Percentiles rank a stretch among this genome's conserved stretches.
phyloP scores from a whole-genome alignment of 2,329 filamentous ascomycete species.

The Fusarium sp. region DNA sequence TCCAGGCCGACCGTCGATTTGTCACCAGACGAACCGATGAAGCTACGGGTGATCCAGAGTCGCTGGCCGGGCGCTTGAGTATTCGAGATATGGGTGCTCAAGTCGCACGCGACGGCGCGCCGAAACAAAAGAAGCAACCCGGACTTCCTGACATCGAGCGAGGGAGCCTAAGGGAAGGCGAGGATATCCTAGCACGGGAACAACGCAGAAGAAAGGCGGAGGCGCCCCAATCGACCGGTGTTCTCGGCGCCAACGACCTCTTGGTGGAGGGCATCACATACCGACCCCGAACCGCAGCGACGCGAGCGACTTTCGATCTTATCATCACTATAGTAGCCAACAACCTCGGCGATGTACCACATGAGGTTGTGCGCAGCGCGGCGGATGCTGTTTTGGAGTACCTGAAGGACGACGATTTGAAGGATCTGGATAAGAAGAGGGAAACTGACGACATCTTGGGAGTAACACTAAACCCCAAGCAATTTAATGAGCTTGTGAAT shows the following conservation, averaged over 20 bases:
- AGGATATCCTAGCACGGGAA: conserved; percentile 85
- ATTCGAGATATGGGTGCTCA: conserved; percentile 95
- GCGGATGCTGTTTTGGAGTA: conserved; percentile 92
- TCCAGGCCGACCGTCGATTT: conserved; percentile 98
- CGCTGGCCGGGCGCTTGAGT: conserved; percentile 91
- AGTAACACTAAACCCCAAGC: conserved; percentile 82
- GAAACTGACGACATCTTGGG: conserved; percentile 95
- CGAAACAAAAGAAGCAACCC: conserved; percentile 82
- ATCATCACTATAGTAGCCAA: conserved; percentile 91
- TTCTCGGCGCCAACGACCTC: conserved; percentile 86
- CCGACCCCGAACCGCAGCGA: conserved; percentile 89
- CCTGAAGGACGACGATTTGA: conserved; percentile 93
- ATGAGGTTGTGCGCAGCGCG: conserved; percentile 91
- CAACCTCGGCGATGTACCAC: conserved; percentile 90
- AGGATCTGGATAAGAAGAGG: conserved; percentile 98
- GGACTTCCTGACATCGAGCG: conserved; percentile 78
- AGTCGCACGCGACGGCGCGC: conserved; percentile 81
- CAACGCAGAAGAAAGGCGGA: conserved; percentile 90
- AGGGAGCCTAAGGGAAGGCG: conserved; percentile 81
- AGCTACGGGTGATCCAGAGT: conserved; percentile 96
- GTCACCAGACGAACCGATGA: conserved; percentile 93
- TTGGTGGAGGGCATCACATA: conserved; percentile 93
- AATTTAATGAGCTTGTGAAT: conserved; percentile 97
- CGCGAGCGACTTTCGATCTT: conserved; percentile 91
- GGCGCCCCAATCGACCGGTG: conserved; percentile 74